A percentile compares a stretch with the other conserved stretches of the same genome.
Conservation (phyloP, 176 grass and related monocot species). For the Hsuehochloa calcarea region DNA sequence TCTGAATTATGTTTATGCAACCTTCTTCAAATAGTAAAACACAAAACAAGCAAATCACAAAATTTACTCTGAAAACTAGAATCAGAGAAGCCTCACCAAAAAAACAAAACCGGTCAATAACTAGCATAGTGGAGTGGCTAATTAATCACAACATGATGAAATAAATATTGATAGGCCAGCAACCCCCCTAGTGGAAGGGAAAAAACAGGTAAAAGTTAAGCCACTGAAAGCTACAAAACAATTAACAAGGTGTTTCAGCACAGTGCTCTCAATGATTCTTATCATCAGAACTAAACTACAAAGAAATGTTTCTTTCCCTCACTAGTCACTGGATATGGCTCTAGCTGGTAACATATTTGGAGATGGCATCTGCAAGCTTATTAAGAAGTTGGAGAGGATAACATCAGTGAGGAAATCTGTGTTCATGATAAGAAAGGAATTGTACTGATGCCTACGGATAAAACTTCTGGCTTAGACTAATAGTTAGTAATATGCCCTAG, state of each 20-base stretch:
- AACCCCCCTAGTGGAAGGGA: background rate
- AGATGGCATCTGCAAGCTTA: background rate
- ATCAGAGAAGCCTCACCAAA: background rate
- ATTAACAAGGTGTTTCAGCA: background rate
- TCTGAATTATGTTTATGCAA: background rate
- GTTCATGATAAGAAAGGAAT: slow-evolving; percentile 27
- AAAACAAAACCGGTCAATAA: background rate
- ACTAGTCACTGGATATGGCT: background rate
- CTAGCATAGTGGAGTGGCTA: background rate
- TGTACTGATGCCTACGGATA: slow-evolving; percentile 18
- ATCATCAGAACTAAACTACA: background rate
- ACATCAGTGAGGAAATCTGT: slow-evolving; percentile 5
- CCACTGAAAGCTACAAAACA: slow-evolving; percentile 15
- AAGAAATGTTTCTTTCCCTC: background rate
- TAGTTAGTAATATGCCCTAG: background rate
- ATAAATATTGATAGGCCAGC: slow-evolving; percentile 8
- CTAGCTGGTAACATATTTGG: background rate
- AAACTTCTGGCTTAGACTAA: slow-evolving; percentile 30
- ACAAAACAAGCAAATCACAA: background rate
- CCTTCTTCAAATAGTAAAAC: background rate
- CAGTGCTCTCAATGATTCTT: background rate
- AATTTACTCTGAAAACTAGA: background rate
- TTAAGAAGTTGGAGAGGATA: background rate
- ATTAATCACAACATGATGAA: background rate
- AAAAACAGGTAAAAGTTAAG: background rate